A percentile compares a stretch with the other conserved stretches of the same genome.
phyloP scores from a whole-genome alignment of 2,329 filamentous ascomycete genomes.

The Aphanocladium album region DNA sequence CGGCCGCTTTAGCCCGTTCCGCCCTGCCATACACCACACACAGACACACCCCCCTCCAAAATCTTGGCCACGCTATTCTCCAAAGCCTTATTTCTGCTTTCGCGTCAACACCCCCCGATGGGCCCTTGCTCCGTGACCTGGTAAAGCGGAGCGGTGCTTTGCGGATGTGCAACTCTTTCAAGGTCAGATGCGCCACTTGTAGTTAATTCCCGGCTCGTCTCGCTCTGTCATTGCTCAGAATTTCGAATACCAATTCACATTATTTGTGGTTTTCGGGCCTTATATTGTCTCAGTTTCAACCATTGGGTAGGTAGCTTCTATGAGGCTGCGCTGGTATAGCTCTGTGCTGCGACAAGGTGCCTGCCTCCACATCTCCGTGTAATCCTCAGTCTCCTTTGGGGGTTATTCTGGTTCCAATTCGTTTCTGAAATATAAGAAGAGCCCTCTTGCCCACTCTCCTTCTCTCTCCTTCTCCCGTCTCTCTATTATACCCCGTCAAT shows the following conservation, averaged over 20 bases:
- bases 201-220: background rate
- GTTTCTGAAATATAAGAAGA: background rate
- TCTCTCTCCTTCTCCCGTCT: background rate
- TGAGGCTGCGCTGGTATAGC: background rate
- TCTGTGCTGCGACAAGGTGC: background rate
- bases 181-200: background rate
- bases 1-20: background rate
- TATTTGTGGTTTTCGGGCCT: background rate
- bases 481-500: background rate
- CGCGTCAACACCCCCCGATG: background rate
- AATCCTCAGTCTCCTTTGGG: background rate
- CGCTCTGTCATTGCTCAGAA: background rate
- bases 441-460: background rate
- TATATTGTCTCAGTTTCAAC: background rate
- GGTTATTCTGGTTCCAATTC: background rate
- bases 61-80: background rate
- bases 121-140: background rate
- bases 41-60: background rate
- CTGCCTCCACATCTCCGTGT: background rate
- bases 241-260: background rate
- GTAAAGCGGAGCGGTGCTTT: background rate
- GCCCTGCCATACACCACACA: background rate
- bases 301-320: background rate
- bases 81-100: background rate
- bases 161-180: slow-evolving; percentile 1